Base-by-base conservation (phyloP, 352 stramenopile genomes). In the Globisporangium nunn region DNA sequence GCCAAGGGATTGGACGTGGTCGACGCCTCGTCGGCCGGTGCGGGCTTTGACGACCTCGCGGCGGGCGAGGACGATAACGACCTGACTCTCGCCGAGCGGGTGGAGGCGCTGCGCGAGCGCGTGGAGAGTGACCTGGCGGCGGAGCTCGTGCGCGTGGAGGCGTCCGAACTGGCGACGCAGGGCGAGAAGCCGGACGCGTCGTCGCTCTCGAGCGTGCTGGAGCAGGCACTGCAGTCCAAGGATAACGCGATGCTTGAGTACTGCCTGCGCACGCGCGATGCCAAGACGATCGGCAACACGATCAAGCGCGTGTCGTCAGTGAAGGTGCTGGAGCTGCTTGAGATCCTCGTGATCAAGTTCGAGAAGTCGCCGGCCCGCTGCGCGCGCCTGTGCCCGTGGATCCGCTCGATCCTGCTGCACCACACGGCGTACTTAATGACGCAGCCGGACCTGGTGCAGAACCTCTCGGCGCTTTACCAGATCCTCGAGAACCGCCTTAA, bases 211-310 rank as follows among this genome's bases (percentile, higher is more conserved):
- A 84, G 73, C 67, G 78, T 94, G 39, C 64, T 94, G 11, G 82
- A 92, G 61, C 85, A 94, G 64, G 82, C 85, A 18, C 66, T 94
- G 40, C 82, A 94, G 67, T 82, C 85, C 40, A 88, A 90, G 58
- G 85, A 94, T 78, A 93, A 93, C 48, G 82, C 82, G 39, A 82
- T 93, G 58, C 66, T 94, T 10, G 85, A 94, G 68, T 89, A 93
- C 62, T 88, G 78, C 59, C 61, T 94, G 52, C 77, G 82, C 48
- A 86, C 78, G 41, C 81, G 78, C 45, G 85, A 94, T 60, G 44
- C 57, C 39, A 94, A 94, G 66, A 75, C 88, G 31, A 81, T 94
- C 35, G 62, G 59, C 28, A 78, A 82, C 49, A 94, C 85, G 54
- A 85, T 91, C 58, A 76, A 82, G 62, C 81, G 82, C 39, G 80